A percentile compares a stretch with the other conserved stretches of the same genome.
phyloP scores from a whole-genome alignment of 2,329 filamentous ascomycete genomes.

The Sarocladium brachiariae region DNA sequence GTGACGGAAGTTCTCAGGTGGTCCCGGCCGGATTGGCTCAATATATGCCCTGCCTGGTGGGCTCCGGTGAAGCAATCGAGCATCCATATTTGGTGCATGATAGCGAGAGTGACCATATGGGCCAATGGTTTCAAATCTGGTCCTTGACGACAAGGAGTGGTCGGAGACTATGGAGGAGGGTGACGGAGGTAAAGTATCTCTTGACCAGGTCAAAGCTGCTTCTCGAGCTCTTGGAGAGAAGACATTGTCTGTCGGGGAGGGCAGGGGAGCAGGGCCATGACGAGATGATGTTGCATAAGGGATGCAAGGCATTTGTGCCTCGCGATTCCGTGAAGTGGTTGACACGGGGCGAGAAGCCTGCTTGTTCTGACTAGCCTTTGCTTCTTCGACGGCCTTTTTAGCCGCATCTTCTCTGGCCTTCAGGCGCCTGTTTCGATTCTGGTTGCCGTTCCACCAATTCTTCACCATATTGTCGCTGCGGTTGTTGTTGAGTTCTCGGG shows the following conservation, averaged over 20 bases:
- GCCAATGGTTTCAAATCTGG: neutral
- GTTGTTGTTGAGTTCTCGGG: slow-evolving; percentile 63
- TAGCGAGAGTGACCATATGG: neutral
- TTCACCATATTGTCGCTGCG: slow-evolving; percentile 94
- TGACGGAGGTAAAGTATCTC: slow-evolving; percentile 2
- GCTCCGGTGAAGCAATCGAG: neutral
- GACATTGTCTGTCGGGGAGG: neutral
- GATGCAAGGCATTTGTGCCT: neutral
- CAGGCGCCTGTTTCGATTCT: slow-evolving; percentile 66
- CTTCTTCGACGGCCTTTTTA: neutral
- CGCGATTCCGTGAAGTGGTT: neutral
- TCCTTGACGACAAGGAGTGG: neutral
- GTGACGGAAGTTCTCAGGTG: neutral
- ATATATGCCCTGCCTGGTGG: neutral
- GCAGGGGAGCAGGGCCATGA: neutral
- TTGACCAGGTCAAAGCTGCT: neutral
- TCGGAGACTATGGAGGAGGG: neutral
- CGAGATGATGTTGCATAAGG: neutral
- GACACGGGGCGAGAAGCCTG: neutral
- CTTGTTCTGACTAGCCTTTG: neutral
- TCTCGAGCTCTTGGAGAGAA: slow-evolving; percentile 1
- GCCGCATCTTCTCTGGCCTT: slow-evolving; percentile 14
- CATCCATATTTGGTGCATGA: neutral
- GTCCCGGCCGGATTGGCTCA: neutral
- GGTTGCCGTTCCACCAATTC: slow-evolving; percentile 96